Conservation (phyloP, 2,329 filamentous ascomycete genomes). For the Ophiostoma ulmi region DNA sequence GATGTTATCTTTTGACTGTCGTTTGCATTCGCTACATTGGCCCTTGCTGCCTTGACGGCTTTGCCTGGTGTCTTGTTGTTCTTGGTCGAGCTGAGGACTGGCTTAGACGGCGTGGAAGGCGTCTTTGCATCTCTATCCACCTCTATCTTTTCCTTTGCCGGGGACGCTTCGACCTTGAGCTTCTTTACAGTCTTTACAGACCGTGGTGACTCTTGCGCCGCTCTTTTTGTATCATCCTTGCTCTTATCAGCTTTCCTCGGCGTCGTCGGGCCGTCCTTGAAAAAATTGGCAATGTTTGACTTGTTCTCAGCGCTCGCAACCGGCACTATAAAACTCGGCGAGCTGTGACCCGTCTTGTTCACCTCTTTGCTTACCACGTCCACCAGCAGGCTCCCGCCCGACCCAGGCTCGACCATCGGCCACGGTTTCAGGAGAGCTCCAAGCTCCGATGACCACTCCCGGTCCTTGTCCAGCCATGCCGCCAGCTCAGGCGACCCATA, state of each 20-base stretch:
- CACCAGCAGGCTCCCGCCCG: conserved; percentile 54
- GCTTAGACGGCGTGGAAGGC: background rate
- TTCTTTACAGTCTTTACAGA: background rate
- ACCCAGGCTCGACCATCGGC: conserved; percentile 32
- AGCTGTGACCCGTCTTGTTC: conserved; percentile 90
- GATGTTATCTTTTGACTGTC: conserved; percentile 23
- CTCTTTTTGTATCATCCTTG: background rate
- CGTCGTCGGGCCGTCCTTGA: conserved; percentile 46
- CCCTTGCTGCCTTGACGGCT: background rate
- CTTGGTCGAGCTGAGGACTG: background rate
- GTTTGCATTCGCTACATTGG: background rate
- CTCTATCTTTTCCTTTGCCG: background rate
- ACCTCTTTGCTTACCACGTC: conserved; percentile 85
- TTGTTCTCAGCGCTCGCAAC: conserved; percentile 84
- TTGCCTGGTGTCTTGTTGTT: background rate
- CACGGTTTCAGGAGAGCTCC: conserved; percentile 70
- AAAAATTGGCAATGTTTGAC: conserved; percentile 91
- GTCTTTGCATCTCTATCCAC: background rate
- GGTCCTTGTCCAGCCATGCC: conserved; percentile 72
- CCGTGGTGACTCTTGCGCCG: background rate
- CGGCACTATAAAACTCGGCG: conserved; percentile 74
- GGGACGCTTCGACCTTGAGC: background rate
- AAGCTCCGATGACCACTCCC: conserved; percentile 71
- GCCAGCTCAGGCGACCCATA: conserved; percentile 64
- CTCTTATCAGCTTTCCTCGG: background rate